These are phyloP conservation scores for Jackrogersella multiformis DNA, from an alignment of 495 filamentous ascomycete genomes.

Conservation along the genomic window DNA sequence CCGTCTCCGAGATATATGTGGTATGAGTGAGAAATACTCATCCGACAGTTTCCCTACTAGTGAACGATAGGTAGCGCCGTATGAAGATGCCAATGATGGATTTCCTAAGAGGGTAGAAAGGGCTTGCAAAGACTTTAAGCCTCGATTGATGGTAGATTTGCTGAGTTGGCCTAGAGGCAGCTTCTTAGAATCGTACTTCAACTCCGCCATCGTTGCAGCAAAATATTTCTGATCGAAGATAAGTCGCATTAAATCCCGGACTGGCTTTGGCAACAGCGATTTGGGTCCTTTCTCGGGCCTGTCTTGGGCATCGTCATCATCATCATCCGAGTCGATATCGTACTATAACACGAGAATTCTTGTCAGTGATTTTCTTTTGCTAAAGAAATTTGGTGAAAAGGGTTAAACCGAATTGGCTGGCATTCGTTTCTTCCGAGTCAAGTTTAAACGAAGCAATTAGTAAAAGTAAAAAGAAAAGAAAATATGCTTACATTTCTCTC, in stretches of 20 bases:
- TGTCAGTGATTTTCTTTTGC: slow-evolving; percentile 46
- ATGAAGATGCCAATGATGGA: slow-evolving; percentile 54
- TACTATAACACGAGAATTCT: slow-evolving; percentile 55
- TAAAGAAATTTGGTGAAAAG: no score
- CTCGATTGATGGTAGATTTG: slow-evolving; percentile 73
- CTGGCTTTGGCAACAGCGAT: slow-evolving; percentile 64
- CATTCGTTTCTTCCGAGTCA: no score
- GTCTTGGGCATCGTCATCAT: no score
- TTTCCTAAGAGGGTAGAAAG: slow-evolving; percentile 70
- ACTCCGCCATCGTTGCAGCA: slow-evolving; percentile 66
- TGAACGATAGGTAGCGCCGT: slow-evolving; percentile 48
- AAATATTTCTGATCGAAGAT: slow-evolving; percentile 84
- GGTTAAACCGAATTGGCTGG: no score
- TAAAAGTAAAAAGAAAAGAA: background rate
- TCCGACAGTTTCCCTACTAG: slow-evolving; percentile 73
- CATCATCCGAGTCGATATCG: slow-evolving; percentile 69
- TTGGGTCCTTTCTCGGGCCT: slow-evolving; percentile 42
- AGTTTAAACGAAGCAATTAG: no score
- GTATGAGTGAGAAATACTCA: slow-evolving; percentile 81
- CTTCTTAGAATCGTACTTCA: slow-evolving; percentile 81
- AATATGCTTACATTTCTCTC: slow-evolving; percentile 56
- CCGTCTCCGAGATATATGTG: slow-evolving; percentile 79
- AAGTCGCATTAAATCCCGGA: slow-evolving; percentile 75
- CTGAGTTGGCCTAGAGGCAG: slow-evolving; percentile 85
- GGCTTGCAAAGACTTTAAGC: slow-evolving; percentile 78